Evolutionary conservation across 139 green algal species (phyloP).

Genomic region (Desmodesmus armatus): DNA sequence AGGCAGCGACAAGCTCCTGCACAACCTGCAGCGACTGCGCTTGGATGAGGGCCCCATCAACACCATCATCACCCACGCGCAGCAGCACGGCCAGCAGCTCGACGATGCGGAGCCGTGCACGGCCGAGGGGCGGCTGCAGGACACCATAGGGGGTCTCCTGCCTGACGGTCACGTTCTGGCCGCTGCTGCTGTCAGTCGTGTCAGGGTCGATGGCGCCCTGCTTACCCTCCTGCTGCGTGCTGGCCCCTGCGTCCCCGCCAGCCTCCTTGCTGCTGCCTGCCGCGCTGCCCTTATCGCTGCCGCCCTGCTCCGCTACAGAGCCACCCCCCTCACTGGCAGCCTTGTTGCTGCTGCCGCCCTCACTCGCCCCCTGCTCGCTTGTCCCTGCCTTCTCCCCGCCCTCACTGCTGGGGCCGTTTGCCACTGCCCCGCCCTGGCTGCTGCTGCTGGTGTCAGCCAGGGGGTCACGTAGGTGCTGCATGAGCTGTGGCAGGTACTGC

Average conservation of each 20-base stretch:
- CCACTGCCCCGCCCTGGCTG: no score
- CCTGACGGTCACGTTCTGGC: neutral
- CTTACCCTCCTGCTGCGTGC: neutral
- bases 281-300: no score
- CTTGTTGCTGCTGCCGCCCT: no score
- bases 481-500: slow-evolving; percentile 63
- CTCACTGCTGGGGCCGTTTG: no score
- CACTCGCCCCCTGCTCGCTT: neutral
- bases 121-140: slow-evolving; percentile 78
- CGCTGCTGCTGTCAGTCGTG: neutral
- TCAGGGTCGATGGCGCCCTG: no score
- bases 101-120: slow-evolving; percentile 78
- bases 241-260: neutral
- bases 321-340: no score
- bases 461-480: slow-evolving; percentile 62
- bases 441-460: neutral
- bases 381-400: neutral
- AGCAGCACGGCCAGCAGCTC: slow-evolving; percentile 86
- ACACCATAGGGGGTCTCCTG: slow-evolving; percentile 86
- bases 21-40: slow-evolving; percentile 62
- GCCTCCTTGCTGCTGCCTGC: no score
- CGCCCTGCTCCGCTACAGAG: neutral
- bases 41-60: slow-evolving; percentile 69
- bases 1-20: slow-evolving; percentile 81
- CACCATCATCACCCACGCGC: slow-evolving; percentile 64